Evolutionary conservation across 345 rosid genomes (phyloP).

Genomic region (Bruguiera parviflora): DNA sequence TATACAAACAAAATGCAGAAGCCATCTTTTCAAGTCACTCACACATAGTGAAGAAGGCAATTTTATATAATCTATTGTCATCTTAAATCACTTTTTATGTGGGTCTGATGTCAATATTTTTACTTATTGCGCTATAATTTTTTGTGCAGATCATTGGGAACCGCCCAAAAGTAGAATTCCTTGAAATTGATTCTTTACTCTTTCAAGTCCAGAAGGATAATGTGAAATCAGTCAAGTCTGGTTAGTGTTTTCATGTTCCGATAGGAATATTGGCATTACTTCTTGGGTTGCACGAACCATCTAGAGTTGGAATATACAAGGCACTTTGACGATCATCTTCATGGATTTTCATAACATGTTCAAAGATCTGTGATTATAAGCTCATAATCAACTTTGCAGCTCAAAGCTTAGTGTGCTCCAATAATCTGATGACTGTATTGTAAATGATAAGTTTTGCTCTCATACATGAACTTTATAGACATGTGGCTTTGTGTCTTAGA

Average conservation of each 20-base stretch:
- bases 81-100: neutral
- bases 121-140: slow-evolving; percentile 10
- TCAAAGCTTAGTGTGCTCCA: neutral
- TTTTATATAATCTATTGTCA: slow-evolving; percentile 4
- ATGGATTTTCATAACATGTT: neutral
- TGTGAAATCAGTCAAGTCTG: slow-evolving; percentile 26
- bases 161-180: slow-evolving; percentile 52
- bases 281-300: no score
- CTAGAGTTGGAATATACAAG: neutral
- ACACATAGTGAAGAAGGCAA: slow-evolving; percentile 56
- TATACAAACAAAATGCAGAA: slow-evolving; percentile 71
- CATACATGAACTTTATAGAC: neutral
- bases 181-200: slow-evolving; percentile 55
- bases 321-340: neutral
- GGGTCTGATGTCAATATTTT: neutral
- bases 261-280: neutral
- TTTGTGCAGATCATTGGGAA: slow-evolving; percentile 71
- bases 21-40: slow-evolving; percentile 59
- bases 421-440: neutral
- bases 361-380: neutral
- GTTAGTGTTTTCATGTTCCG: slow-evolving; percentile 30
- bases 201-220: slow-evolving; percentile 46
- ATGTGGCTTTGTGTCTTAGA: neutral
- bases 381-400: slow-evolving; percentile 1
- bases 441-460: neutral